Conservation (phyloP, 495 filamentous ascomycete genomes). For the Neurospora sp. region DNA sequence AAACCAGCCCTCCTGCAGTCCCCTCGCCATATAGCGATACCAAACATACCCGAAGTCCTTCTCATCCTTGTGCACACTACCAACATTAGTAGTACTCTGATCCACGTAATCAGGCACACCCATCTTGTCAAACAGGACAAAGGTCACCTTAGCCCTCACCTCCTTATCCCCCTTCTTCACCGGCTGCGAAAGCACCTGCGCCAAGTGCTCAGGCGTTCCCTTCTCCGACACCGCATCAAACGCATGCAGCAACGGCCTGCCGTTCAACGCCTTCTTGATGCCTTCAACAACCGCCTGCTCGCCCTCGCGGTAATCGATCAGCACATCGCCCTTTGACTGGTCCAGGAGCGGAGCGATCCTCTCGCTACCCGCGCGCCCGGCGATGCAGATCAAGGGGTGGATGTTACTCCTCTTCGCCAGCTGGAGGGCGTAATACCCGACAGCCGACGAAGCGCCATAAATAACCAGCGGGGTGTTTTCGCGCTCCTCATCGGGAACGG, state of each 20-base stretch:
- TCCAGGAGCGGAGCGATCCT: conserved; percentile 54
- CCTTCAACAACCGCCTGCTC: conserved; percentile 41
- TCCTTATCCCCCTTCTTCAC: conserved; percentile 13
- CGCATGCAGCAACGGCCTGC: conserved; percentile 29
- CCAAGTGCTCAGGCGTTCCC: conserved; percentile 36
- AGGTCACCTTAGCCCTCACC: conserved; percentile 32
- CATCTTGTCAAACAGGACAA: conserved; percentile 38
- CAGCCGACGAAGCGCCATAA: conserved; percentile 59
- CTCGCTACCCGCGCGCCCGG: conserved; percentile 41
- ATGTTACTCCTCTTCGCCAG: conserved; percentile 57
- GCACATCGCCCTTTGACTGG: conserved; percentile 51
- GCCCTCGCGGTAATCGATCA: conserved; percentile 63
- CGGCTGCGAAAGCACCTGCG: conserved; percentile 32
- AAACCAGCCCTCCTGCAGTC: conserved; percentile 50
- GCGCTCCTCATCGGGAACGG: conserved; percentile 16
- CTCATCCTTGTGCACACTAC: conserved; percentile 36
- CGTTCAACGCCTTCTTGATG: conserved; percentile 38
- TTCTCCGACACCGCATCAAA: conserved; percentile 53
- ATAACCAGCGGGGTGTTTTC: conserved; percentile 35
- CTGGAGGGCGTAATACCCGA: conserved; percentile 60
- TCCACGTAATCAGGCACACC: conserved; percentile 25
- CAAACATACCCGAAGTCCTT: conserved; percentile 51
- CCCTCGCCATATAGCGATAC: conserved; percentile 42
- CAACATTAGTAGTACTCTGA: conserved; percentile 34
- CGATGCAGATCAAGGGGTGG: conserved; percentile 62